Evolutionary conservation across 2,329 filamentous ascomycete species (phyloP), one percentile per base, ranked within the genome.

Genomic region (Colletotrichum graminicola): DNA sequence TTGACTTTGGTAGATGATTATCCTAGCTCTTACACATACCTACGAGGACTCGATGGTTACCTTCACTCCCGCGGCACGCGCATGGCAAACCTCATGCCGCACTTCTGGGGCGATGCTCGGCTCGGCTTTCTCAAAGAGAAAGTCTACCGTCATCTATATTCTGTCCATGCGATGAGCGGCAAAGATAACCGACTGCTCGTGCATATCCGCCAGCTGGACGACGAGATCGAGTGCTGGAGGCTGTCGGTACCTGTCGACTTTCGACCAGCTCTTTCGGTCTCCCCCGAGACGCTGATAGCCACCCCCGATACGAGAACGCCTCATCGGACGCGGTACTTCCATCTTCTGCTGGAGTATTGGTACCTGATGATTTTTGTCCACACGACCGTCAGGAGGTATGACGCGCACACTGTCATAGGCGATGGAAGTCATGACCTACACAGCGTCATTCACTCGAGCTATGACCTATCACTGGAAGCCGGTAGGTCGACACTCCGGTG

Each of bases 201-300:
- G 0, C 69, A 74, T 3, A 76, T 80, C 59, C 76, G 78, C 5
- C 73, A 78, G 29, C 57, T 80, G 1, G 78, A 80, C 7, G 73
- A 79, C 29, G 78, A 80, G n/a, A 74, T 80, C 23, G 78, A 80
- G 59, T 70, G 71, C n/a, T 80, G 78, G 78, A 73, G 78, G 6
- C 52, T 79, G n/a, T 76, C 77, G 0, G 63, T 80, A 1, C 74
- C 70, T 0, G 2, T 32, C 1, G 57, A 68, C 12, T 71, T 74
- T 5, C 69, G 73, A 3, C 73, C 72, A 2, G 54, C 47, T 3
- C 41, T 66, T 1, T 70, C 66, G 7, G 32, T 65, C 3, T 54
- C 47, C 4, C 49, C 47, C 0, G 45, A 55, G 21, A 55, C 29
- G 4, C 39, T 55, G n/a, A 26, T 29, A 5, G 21, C 23, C 4